Percentiles rank a stretch among this genome's conserved stretches.
These are phyloP conservation scores for Pontederia paniculata DNA, from an alignment of 176 grass and related monocot genomes.

Conservation along the genomic window DNA sequence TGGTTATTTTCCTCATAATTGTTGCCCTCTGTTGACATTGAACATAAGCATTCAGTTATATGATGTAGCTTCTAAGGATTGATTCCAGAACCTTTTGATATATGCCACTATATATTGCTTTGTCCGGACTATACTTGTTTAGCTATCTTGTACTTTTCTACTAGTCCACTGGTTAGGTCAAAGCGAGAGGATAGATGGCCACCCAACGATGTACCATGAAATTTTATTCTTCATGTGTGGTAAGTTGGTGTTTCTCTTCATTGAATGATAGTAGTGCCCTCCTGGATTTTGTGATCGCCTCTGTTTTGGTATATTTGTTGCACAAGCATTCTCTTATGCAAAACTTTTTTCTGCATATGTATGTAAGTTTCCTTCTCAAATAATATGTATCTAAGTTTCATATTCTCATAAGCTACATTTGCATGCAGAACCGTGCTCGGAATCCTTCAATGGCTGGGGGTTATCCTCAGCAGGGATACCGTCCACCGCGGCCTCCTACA, in stretches of 20 bases:
- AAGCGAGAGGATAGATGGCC: constrained; percentile 76
- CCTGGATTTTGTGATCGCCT: constrained; percentile 11
- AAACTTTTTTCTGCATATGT: not conserved
- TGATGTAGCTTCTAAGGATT: too few relatives aligned
- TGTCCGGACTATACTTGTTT: constrained; percentile 32
- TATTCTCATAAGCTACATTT: constrained; percentile 39
- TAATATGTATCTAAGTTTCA: constrained; percentile 18
- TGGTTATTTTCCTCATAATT: too few relatives aligned
- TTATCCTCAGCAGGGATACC: constrained; percentile 44
- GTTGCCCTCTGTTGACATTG: too few relatives aligned
- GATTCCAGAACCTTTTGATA: not conserved
- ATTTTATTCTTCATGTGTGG: constrained; percentile 39
- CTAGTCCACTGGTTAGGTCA: constrained; percentile 75
- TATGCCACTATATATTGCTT: constrained; percentile 23
- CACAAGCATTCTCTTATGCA: not conserved
- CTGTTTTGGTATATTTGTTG: constrained; percentile 19
- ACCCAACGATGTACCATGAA: constrained; percentile 48
- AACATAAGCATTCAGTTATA: too few relatives aligned
- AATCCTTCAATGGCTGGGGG: constrained; percentile 70
- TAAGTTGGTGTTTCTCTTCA: constrained; percentile 57
- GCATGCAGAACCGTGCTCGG: constrained; percentile 76
- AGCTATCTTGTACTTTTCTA: constrained; percentile 53
- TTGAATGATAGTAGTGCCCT: constrained; percentile 23
- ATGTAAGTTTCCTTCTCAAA: too few relatives aligned
- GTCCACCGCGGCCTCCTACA: too few relatives aligned